Conservation (phyloP, 2,329 filamentous ascomycete species). For the Colletotrichum incanum region DNA sequence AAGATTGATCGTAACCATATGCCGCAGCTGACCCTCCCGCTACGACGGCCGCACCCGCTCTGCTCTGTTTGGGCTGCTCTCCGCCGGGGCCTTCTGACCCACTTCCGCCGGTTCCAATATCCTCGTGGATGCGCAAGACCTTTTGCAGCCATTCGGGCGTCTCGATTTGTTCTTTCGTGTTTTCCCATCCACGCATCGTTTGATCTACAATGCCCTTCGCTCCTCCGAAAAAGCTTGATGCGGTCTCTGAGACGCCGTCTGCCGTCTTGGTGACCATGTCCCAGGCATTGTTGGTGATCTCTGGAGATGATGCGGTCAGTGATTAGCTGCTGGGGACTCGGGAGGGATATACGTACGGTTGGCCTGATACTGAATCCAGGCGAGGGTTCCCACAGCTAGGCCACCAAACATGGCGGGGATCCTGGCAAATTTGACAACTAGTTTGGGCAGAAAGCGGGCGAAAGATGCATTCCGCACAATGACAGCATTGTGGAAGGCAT, state of each 20-base stretch:
- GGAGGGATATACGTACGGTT: constrained; percentile 73
- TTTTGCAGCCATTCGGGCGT: constrained; percentile 84
- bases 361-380: constrained; percentile 97
- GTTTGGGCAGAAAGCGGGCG: constrained; percentile 80
- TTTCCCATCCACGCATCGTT: constrained; percentile 85
- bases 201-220: constrained; percentile 84
- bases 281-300: constrained; percentile 83
- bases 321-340: not conserved
- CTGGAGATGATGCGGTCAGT: constrained; percentile 52
- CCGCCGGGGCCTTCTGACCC: constrained; percentile 65
- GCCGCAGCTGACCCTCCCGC: constrained; percentile 82
- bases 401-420: constrained; percentile 94
- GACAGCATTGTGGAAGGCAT: constrained; percentile 86
- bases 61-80: constrained; percentile 73
- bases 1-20: constrained; percentile 81
- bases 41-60: constrained; percentile 72
- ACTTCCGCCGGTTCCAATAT: constrained; percentile 66
- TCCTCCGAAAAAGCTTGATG: constrained; percentile 78
- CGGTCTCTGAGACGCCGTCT: constrained; percentile 79
- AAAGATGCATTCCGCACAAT: constrained; percentile 76
- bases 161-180: constrained; percentile 83
- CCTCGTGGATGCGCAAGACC: constrained; percentile 75
- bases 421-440: constrained; percentile 90
- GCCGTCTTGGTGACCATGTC: constrained; percentile 83
- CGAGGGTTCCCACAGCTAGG: constrained; percentile 86